Conservation (phyloP, 208 protist genomes). For the Leishmania major region DNA sequence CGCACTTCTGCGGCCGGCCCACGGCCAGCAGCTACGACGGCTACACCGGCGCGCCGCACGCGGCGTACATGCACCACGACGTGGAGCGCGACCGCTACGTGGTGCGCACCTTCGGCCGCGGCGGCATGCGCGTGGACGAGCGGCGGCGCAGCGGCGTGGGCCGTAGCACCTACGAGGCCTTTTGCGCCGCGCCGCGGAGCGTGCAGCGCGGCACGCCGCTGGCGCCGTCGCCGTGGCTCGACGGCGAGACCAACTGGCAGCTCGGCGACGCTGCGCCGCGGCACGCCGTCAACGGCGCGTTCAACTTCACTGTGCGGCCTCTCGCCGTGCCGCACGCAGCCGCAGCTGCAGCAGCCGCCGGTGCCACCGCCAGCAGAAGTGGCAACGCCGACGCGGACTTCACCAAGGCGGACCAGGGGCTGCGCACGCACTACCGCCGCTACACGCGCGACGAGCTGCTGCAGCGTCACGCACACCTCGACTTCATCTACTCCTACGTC, state of each 20-base stretch:
- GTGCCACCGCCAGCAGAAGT: background rate
- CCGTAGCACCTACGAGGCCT: conserved; percentile 25
- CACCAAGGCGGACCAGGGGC: conserved; percentile 6
- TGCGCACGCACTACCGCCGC: conserved; percentile 25
- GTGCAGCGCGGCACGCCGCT: conserved; percentile 14
- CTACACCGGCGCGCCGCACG: conserved; percentile 16
- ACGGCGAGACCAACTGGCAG: conserved; percentile 21
- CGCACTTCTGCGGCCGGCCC: conserved; percentile 18
- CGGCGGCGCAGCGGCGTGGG: conserved; percentile 10
- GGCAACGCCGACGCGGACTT: background rate
- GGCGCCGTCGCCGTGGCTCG: conserved; percentile 3
- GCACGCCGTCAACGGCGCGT: background rate
- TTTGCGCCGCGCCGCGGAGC: conserved; percentile 5
- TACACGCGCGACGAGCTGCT: conserved; percentile 15
- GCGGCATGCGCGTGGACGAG: conserved; percentile 23
- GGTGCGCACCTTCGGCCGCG: conserved; percentile 28
- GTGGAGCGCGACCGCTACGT: conserved; percentile 28
- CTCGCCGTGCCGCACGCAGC: conserved; percentile 3
- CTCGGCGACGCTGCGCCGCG: background rate
- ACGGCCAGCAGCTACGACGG: conserved; percentile 32
- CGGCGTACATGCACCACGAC: conserved; percentile 27
- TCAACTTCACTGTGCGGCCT: conserved; percentile 11
- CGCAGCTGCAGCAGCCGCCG: background rate
- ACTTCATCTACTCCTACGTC: conserved; percentile 34
- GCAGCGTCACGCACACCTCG: conserved; percentile 9